Conservation (phyloP, 2,329 filamentous ascomycete species). For the Talaromyces sp. region DNA sequence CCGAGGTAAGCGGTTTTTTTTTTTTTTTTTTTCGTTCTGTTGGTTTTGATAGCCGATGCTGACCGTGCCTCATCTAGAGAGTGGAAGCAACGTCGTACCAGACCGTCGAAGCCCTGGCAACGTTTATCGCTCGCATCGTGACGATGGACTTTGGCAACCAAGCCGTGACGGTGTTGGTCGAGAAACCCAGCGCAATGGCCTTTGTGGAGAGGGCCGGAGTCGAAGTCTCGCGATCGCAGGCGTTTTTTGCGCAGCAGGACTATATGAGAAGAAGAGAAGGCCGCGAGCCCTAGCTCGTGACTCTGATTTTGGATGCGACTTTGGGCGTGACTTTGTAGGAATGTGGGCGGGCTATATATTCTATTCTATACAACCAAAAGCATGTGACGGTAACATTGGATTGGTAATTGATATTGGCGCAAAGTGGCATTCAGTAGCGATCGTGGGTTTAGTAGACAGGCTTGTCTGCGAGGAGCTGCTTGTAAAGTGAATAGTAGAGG, state of each 20-base stretch:
- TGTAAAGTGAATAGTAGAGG: neutral
- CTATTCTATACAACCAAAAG: neutral
- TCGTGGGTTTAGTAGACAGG: neutral
- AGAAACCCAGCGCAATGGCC: constrained; percentile 47
- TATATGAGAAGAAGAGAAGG: constrained; percentile 7
- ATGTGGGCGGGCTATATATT: neutral
- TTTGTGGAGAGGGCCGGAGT: constrained; percentile 45
- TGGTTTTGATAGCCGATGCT: neutral
- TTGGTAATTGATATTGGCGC: neutral
- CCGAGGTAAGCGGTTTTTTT: constrained; percentile 26
- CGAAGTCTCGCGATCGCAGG: constrained; percentile 42
- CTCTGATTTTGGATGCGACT: neutral
- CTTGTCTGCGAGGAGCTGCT: neutral
- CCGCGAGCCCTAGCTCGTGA: neutral
- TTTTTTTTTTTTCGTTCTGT: neutral
- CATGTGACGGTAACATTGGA: neutral
- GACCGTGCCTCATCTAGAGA: constrained; percentile 20
- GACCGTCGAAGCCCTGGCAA: constrained; percentile 47
- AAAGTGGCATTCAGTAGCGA: neutral
- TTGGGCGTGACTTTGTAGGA: neutral
- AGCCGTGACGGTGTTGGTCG: constrained; percentile 41
- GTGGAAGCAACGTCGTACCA: constrained; percentile 45
- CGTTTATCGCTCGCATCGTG: constrained; percentile 41
- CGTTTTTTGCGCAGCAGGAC: constrained; percentile 33
- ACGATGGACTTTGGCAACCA: constrained; percentile 41